phyloP scores from a whole-genome alignment of 202 grass and related monocot genomes.

The Eragrostis tef region DNA sequence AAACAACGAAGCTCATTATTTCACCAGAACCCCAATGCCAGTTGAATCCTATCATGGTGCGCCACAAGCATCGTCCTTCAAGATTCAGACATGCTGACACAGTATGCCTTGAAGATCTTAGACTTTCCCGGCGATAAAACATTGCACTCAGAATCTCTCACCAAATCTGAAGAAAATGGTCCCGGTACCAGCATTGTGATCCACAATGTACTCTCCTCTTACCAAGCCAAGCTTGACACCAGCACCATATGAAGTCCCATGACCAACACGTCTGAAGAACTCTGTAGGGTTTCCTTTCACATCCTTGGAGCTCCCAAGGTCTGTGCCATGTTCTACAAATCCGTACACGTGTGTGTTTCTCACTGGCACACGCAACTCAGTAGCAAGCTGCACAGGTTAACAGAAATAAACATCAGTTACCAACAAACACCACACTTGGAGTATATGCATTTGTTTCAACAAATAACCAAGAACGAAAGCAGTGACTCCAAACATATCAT shows the following conservation, averaged over 20 bases:
- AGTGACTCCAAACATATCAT: neutral
- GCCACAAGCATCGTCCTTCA: conserved; percentile 11
- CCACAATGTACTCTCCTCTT: conserved; percentile 88
- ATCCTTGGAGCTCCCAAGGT: conserved; percentile 95
- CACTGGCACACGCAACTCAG: conserved; percentile 81
- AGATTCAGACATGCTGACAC: neutral
- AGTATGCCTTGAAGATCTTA: conserved; percentile 2
- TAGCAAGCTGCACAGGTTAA: conserved; percentile 62
- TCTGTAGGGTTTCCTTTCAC: conserved; percentile 97
- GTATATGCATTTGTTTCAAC: conserved; percentile 2
- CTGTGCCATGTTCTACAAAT: conserved; percentile 91
- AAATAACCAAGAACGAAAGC: conserved; percentile 17
- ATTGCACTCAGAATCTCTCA: conserved; percentile 75
- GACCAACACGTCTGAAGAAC: conserved; percentile 83
- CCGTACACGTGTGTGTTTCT: conserved; percentile 84
- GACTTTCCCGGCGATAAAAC: neutral
- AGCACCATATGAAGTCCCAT: conserved; percentile 90
- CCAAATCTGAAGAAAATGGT: conserved; percentile 95
- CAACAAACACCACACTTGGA: neutral
- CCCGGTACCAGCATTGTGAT: conserved; percentile 87
- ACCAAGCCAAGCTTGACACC: conserved; percentile 93
- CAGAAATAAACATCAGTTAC: conserved; percentile 24
- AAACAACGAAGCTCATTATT: conserved; percentile 52
- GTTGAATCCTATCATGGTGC: conserved; percentile 16
- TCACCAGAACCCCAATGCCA: conserved; percentile 20